Conservation (phyloP, 208 protist genomes). For the Trypanosoma rangeli region DNA sequence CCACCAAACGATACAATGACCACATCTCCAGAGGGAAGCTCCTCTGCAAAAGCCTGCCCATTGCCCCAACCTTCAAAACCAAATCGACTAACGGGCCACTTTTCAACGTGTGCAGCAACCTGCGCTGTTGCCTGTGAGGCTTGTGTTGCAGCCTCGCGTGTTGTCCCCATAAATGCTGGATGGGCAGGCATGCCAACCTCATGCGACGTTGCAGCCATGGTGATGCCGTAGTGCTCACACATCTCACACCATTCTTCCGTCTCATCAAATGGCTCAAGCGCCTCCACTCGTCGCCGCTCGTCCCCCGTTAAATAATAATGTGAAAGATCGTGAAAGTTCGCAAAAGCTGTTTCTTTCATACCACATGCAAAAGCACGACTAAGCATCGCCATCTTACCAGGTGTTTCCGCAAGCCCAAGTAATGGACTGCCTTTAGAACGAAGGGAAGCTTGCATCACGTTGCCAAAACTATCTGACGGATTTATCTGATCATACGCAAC, state of each 20-base stretch:
- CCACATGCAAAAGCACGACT: constrained; percentile 48
- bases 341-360: constrained; percentile 59
- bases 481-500: constrained; percentile 84
- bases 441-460: constrained; percentile 71
- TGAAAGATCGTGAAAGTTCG: constrained; percentile 83
- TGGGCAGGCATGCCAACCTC: constrained; percentile 21
- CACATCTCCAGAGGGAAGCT: constrained; percentile 31
- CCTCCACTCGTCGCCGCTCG: constrained; percentile 60
- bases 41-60: constrained; percentile 49
- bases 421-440: constrained; percentile 72
- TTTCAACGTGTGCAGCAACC: constrained; percentile 16
- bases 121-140: not conserved
- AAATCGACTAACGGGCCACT: constrained; percentile 78
- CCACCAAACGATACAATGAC: constrained; percentile 82
- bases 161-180: constrained; percentile 12
- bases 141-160: not conserved
- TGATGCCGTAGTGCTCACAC: constrained; percentile 92
- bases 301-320: constrained; percentile 43
- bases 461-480: constrained; percentile 81
- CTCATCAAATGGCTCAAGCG: constrained; percentile 87
- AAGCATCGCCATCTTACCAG: constrained; percentile 48
- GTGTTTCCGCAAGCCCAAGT: constrained; percentile 50
- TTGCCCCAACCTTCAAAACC: constrained; percentile 85
- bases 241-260: constrained; percentile 89
- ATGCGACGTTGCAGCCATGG: constrained; percentile 46